These are phyloP conservation scores for Botryotinia globosa DNA, from an alignment of 2,329 filamentous ascomycete species.

Conservation along the genomic window DNA sequence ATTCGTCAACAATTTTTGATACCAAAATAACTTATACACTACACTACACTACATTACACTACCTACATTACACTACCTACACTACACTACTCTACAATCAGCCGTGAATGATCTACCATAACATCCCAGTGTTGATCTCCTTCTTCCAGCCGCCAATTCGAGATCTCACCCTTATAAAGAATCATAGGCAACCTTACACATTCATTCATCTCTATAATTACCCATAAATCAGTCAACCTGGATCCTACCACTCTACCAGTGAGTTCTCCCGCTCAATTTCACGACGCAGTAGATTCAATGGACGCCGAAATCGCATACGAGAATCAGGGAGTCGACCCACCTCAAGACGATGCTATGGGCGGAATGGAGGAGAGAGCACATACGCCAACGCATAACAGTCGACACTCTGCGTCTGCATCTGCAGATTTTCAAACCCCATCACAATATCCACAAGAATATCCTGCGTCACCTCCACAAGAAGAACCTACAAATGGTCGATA, in stretches of 20 bases:
- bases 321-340: conserved; percentile 29
- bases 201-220: conserved; percentile 6
- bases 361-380: conserved; percentile 36
- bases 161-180: conserved; percentile 21
- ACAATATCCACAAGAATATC: conserved; percentile 33
- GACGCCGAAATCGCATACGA: conserved; percentile 49
- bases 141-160: conserved; percentile 19
- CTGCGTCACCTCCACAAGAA: conserved; percentile 32
- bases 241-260: conserved; percentile 51
- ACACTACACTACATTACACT: background rate
- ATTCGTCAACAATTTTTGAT: conserved; percentile 4
- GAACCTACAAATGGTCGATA: conserved; percentile 35
- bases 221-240: conserved; percentile 42
- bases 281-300: conserved; percentile 50
- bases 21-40: conserved; percentile 11
- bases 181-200: conserved; percentile 13
- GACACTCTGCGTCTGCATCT: conserved; percentile 38
- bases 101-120: conserved; percentile 20
- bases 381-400: conserved; percentile 34
- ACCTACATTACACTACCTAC: background rate
- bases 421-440: conserved; percentile 37
- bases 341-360: conserved; percentile 34
- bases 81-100: background rate
- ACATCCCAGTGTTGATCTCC: conserved; percentile 23
- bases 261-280: conserved; percentile 52